Evolutionary conservation across 345 rosid species (phyloP).

Genomic region (Eucalyptus polybractea): DNA sequence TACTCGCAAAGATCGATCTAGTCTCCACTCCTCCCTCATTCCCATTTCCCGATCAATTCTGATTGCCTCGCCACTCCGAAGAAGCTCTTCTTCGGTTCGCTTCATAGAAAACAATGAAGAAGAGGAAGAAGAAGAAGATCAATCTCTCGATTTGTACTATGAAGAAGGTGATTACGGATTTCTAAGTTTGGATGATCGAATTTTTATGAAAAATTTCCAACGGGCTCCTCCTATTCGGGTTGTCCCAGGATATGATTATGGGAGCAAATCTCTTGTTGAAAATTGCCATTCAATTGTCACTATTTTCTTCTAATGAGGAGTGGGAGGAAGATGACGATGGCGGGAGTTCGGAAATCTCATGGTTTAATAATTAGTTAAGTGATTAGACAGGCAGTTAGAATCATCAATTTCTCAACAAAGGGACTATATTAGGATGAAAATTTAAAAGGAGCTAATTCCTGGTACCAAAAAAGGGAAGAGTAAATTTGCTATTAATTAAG

Average conservation of each 20-base stretch:
- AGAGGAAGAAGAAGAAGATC: conserved; percentile 2
- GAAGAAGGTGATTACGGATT: background rate
- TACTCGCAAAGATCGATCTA: conserved; percentile 72
- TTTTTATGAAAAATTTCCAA: background rate
- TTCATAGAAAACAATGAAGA: conserved; percentile 3
- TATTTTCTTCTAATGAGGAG: too few relatives aligned
- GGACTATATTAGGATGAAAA: too few relatives aligned
- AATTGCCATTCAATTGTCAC: too few relatives aligned
- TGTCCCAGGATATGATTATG: too few relatives aligned
- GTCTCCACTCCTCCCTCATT: conserved; percentile 70
- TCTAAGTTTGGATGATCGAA: accelerated
- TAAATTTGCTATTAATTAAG: background rate
- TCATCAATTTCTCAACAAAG: too few relatives aligned
- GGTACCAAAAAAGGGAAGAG: background rate
- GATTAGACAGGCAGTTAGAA: too few relatives aligned
- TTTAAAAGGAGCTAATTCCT: background rate
- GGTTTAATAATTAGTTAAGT: too few relatives aligned
- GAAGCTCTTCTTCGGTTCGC: conserved; percentile 1
- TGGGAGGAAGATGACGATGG: too few relatives aligned
- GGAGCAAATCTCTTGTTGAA: too few relatives aligned
- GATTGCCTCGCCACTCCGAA: conserved; percentile 11
- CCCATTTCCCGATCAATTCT: conserved; percentile 18
- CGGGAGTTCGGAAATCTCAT: accelerated
- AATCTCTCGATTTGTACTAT: background rate
- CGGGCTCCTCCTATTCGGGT: too few relatives aligned